Evolutionary conservation across 2,329 filamentous ascomycete genomes (phyloP).

Genomic region (Nannizziopsis barbatae): DNA sequence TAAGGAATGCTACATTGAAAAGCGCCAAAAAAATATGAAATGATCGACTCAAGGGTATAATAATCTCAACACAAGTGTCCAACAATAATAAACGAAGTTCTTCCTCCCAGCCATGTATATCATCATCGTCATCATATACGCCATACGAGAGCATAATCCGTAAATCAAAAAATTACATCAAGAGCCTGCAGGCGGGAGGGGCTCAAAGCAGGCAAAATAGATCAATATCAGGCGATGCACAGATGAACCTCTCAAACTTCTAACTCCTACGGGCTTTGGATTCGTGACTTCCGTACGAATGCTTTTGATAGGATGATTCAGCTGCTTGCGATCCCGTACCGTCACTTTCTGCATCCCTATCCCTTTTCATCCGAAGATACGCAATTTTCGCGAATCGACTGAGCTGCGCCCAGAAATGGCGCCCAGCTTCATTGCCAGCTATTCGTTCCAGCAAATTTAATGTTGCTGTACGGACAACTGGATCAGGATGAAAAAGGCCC

Average conservation of each 20-base stretch:
- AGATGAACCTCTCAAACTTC: background rate
- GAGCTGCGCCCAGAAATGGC: slow-evolving; percentile 82
- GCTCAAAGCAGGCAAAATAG: background rate
- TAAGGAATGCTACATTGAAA: too few species aligned
- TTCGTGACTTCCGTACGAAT: slow-evolving; percentile 4
- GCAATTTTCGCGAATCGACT: slow-evolving; percentile 82
- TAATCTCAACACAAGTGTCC: background rate
- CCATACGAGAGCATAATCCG: background rate
- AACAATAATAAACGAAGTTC: background rate
- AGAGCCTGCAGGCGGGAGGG: slow-evolving; percentile 1
- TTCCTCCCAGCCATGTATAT: slow-evolving; percentile 9
- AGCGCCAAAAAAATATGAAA: too few species aligned
- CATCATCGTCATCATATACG: slow-evolving; percentile 12
- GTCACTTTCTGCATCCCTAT: slow-evolving; percentile 31
- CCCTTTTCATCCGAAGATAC: slow-evolving; percentile 66
- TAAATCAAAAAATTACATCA: background rate
- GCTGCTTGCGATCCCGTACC: background rate
- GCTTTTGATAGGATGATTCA: background rate
- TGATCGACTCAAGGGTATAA: too few species aligned
- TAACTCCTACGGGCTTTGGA: slow-evolving; percentile 8
- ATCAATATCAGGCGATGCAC: background rate
- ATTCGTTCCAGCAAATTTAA: slow-evolving; percentile 74
- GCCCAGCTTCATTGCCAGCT: slow-evolving; percentile 73
- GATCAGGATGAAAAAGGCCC: slow-evolving; percentile 81
- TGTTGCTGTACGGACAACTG: slow-evolving; percentile 64